A percentile compares a stretch with the other conserved stretches of the same genome.
Conservation (phyloP, 1,284 basidiomycete species). For the Malassezia nana region DNA sequence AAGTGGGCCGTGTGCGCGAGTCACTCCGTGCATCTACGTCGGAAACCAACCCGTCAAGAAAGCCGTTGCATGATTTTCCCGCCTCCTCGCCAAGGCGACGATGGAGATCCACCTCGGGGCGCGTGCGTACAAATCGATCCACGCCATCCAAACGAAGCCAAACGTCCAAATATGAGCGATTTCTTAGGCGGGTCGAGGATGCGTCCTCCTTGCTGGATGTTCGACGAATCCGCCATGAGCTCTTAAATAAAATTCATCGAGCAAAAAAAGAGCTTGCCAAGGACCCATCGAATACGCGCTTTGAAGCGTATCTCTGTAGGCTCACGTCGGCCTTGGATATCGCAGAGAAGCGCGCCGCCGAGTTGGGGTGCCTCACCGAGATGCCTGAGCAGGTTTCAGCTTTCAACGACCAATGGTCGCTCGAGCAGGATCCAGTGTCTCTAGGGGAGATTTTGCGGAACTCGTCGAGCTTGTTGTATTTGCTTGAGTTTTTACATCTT, state of each 20-base stretch:
- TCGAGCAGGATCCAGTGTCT: neutral
- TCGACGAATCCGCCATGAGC: slow-evolving; percentile 14
- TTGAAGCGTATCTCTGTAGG: neutral
- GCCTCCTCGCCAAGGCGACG: neutral
- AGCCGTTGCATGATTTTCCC: neutral
- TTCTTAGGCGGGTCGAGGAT: neutral
- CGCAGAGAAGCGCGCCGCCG: neutral
- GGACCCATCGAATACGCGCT: neutral
- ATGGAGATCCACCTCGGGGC: neutral
- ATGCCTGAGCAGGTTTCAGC: slow-evolving; percentile 3
- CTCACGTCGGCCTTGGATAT: neutral
- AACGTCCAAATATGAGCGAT: neutral
- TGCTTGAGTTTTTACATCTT: slow-evolving; percentile 96
- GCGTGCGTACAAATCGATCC: neutral
- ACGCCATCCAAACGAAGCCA: neutral
- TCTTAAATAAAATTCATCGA: neutral
- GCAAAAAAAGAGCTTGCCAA: neutral
- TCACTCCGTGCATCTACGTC: neutral
- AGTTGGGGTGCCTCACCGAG: neutral
- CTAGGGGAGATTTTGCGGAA: slow-evolving; percentile 63
- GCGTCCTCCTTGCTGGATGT: slow-evolving; percentile 89
- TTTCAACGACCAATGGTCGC: neutral
- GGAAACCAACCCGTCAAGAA: neutral
- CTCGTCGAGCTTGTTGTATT: slow-evolving; percentile 79
- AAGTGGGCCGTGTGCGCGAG: neutral